A percentile compares a stretch with the other conserved stretches of the same genome.
These are phyloP conservation scores for Durusdinium trenchii DNA, from an alignment of 73 alveolate species.

Conservation along the genomic window DNA sequence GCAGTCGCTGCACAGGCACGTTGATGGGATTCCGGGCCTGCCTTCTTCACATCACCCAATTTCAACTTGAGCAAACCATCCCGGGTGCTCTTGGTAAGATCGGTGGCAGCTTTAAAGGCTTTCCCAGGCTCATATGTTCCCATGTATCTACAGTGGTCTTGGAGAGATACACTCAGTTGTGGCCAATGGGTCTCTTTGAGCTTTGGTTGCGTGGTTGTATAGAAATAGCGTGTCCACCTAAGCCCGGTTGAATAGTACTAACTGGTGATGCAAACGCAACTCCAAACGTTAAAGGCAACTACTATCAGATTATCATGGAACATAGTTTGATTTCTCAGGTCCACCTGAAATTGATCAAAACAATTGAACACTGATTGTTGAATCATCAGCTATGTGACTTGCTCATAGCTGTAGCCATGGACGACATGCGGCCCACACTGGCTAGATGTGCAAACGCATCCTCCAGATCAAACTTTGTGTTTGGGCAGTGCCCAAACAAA, in stretches of 20 bases:
- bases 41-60: not conserved
- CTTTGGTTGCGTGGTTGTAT: not conserved
- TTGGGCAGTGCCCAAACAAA: not conserved
- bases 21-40: not conserved
- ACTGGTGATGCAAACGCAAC: no score
- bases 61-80: not conserved
- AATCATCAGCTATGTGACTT: not conserved
- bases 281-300: no score
- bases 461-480: not conserved
- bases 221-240: conserved; percentile 29
- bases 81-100: not conserved
- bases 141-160: not conserved
- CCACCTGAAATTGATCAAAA: no score
- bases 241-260: no score
- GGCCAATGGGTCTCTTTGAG: conserved; percentile 3
- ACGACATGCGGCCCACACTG: not conserved
- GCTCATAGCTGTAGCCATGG: not conserved
- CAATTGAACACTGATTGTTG: no score
- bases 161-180: not conserved
- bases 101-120: not conserved
- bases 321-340: no score
- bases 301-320: no score
- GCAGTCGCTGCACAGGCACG: conserved; percentile 31
- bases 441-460: not conserved
- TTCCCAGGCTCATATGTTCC: not conserved